Conservation (phyloP, 176 grass and related monocot genomes). For the Oropetium thomaeum region DNA sequence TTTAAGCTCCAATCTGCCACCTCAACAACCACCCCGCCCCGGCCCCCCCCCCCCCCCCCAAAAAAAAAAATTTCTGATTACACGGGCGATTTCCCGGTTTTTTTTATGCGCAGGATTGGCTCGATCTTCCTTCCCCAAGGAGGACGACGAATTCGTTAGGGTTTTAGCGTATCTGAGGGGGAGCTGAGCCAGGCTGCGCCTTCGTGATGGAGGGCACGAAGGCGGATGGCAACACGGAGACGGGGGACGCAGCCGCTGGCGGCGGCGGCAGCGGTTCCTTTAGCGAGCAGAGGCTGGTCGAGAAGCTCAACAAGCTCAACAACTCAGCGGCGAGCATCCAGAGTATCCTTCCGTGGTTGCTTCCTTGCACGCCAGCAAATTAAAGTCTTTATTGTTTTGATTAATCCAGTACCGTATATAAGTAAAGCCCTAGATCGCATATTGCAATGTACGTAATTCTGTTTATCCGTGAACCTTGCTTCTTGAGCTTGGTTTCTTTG, state of each 20-base stretch:
- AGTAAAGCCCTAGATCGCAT: constrained; percentile 3
- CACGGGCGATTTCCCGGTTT: not conserved
- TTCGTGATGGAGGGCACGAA: constrained; percentile 39
- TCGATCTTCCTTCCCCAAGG: constrained; percentile 1
- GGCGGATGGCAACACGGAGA: constrained; percentile 34
- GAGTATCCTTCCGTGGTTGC: constrained; percentile 64
- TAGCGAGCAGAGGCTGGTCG: constrained; percentile 71
- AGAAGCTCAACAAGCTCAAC: constrained; percentile 91
- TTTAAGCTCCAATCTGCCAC: not conserved
- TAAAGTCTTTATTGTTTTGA: not conserved
- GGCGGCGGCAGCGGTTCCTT: constrained; percentile 31
- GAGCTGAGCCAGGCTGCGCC: not conserved
- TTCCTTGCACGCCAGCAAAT: not conserved
- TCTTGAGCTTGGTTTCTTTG: no score
- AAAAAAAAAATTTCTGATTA: constrained; percentile 28
- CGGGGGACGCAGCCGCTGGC: not conserved
- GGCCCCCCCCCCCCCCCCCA: no score
- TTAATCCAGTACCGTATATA: not conserved
- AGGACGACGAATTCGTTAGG: not conserved
- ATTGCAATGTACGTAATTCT: constrained; percentile 20
- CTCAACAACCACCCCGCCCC: no score
- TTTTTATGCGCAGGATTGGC: not conserved
- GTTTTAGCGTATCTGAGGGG: constrained; percentile 10
- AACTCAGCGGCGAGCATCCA: constrained; percentile 86
- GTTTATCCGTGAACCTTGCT: not conserved